Base-by-base conservation (phyloP, 2,329 filamentous ascomycete species). In the Lecanosticta acicola region DNA sequence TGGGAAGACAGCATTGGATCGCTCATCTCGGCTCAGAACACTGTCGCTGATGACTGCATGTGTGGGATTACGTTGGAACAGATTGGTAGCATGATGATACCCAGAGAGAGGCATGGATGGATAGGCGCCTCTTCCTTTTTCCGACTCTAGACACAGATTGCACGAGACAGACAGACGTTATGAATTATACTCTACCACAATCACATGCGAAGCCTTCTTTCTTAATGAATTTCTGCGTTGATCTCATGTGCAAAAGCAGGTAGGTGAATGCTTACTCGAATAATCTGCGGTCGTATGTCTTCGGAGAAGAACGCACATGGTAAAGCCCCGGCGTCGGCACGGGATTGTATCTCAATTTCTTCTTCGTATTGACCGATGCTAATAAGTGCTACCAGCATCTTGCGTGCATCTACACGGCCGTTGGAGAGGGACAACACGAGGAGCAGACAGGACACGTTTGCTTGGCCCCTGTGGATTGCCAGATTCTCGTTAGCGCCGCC, bases 1-100 rank as follows among this genome's bases (percentile, higher is more conserved):
- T 24, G 11, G 8, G 32, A 16, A 16, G 16, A 36, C 39, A 17
- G 43, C 32, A 32, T 39, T 19, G 33, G 5, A 33, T 45, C 14
- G 35, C 11, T 29, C 36, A 41, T 41, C 33, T 41, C 43, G 44
- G 38, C 44, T 46, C 44, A 42, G 35, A 38, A 42, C 33, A 46
- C 32, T 38, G 21, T 41, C 39, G 44, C 33, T 38, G 34, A 39
- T 46, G 38, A 38, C 14, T 37, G 32, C 35, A 18, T 29, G 24
- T 17, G 18, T 37, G 32, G 32, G 13, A 19, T 18, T 44, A 34
- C 16, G 29, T 41, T 9, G 39, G 21, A 41, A 17, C n/a, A 37
- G 35, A 37, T 19, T 37, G 35, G 35, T 11, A 18, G 39, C 39
- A 44, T 44, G 33, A 47, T 43, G 45, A 47, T 47, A 43, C 39